Conservation (phyloP, 805 yeast species). For the Debaryomyces maramus region DNA sequence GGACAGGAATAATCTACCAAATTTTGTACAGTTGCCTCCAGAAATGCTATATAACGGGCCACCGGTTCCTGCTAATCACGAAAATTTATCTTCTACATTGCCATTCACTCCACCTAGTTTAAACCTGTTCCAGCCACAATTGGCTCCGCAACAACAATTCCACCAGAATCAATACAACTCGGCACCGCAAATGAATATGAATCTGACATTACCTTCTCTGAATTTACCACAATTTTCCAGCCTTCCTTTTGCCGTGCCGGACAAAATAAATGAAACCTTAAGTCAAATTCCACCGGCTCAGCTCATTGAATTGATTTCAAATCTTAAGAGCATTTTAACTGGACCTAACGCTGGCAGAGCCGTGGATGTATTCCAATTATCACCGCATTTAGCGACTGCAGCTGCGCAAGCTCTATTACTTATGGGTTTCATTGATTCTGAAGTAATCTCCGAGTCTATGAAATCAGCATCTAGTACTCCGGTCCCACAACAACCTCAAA, state of each 20-base stretch:
- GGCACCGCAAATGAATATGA: constrained; percentile 41
- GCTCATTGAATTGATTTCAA: constrained; percentile 65
- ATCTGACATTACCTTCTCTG: constrained; percentile 54
- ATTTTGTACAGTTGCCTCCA: constrained; percentile 56
- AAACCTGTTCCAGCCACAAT: constrained; percentile 3
- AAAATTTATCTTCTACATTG: neutral
- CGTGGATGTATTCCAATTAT: constrained; percentile 50
- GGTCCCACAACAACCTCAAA: constrained; percentile 14
- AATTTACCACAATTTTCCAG: constrained; percentile 49
- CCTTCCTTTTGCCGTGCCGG: constrained; percentile 50
- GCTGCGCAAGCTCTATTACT: constrained; percentile 72
- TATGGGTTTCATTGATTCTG: constrained; percentile 74
- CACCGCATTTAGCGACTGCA: constrained; percentile 60
- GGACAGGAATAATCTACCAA: constrained; percentile 50
- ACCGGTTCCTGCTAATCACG: constrained; percentile 10
- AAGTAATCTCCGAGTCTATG: constrained; percentile 62
- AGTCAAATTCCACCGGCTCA: constrained; percentile 70
- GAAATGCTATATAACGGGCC: constrained; percentile 34
- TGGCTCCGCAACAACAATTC: constrained; percentile 4
- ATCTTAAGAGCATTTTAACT: constrained; percentile 56
- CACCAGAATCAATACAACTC: neutral
- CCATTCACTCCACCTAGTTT: constrained; percentile 2
- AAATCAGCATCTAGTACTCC: constrained; percentile 23
- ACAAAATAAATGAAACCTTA: constrained; percentile 60
- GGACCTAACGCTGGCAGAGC: constrained; percentile 54